phyloP scores from a whole-genome alignment of 2,329 filamentous ascomycete species.

The Dothiorella sarmentorum region DNA sequence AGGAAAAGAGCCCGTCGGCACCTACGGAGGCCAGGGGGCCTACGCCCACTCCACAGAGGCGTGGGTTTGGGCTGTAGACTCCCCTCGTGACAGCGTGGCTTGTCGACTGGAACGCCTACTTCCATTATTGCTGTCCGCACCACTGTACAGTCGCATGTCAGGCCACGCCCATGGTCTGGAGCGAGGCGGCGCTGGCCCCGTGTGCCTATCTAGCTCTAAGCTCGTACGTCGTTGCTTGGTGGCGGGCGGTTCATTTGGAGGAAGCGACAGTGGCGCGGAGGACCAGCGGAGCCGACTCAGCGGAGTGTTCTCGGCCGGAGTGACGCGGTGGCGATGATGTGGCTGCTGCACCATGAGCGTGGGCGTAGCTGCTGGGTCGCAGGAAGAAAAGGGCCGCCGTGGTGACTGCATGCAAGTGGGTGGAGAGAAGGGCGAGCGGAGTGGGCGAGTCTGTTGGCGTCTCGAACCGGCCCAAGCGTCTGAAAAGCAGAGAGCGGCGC shows the following conservation, averaged over 20 bases:
- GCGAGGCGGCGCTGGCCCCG: not conserved
- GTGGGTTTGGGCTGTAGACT: no score
- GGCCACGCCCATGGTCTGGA: not conserved
- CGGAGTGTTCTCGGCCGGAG: not conserved
- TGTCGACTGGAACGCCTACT: no score
- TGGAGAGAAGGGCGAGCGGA: no score
- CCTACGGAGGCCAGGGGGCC: no score
- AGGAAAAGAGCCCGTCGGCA: no score
- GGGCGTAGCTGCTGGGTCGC: no score
- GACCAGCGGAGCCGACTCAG: not conserved
- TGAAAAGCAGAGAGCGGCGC: not conserved
- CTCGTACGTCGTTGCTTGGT: not conserved
- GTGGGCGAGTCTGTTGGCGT: not conserved
- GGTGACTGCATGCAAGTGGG: not conserved
- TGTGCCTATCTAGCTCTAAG: not conserved
- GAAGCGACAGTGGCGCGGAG: not conserved
- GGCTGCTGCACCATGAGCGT: not conserved
- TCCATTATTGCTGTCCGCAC: no score
- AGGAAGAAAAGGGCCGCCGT: not conserved
- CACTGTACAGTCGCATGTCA: not conserved
- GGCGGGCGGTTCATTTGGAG: not conserved
- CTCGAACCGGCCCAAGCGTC: not conserved
- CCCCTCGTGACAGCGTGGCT: no score
- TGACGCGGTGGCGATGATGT: not conserved
- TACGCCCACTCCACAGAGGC: no score